Evolutionary conservation across 1,139 yeast genomes (phyloP), one percentile per base, ranked within the genome.

Genomic region (Geotrichum australiense): DNA sequence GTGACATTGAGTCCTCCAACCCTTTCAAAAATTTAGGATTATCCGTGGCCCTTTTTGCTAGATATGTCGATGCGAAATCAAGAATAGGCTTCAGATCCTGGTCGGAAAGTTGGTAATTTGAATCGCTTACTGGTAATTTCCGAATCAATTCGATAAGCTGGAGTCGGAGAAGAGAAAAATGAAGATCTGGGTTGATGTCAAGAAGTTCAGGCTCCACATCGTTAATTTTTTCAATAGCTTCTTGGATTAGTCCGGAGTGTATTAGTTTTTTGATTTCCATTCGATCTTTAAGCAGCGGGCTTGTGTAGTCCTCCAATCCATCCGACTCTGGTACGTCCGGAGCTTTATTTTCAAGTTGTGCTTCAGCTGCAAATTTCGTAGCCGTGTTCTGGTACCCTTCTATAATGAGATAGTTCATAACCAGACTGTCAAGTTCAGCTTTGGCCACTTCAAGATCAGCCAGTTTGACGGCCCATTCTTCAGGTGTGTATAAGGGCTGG

Each of bases 141-240:
- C 69, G 53, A 26, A 66, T 65, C 36, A 66, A 55, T 43, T 67
- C 71, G 28, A 66, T 61, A 27, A 66, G 52, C 43, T 66, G 69
- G 15, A 66, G 49, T 8, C 68, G 51, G 25, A 66, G 53, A 21
- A 66, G 48, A 11, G 61, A 50, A 42, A 66, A 66, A 46, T 64
- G 69, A 27, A 64, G 47, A 1, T 51, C 54, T 1, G 64, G 54
- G 29, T 58, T 51, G 16, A 54, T 52, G 45, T 65, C 69, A 22
- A 66, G 51, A 30, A 65, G 50, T 52, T 62, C 64, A 1, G 70
- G 67, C 36, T 63, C 59, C 19, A 54, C 47, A 24, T 66, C 69
- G 41, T 64, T 63, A 42, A 66, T 62, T 41, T 52, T 50, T 41
- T 63, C 65, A 43, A 65, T 61, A 7, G 70, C 69, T 24, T 46